Conservation (phyloP, 2,329 filamentous ascomycete species). For the Arthrobotrys musiformis region DNA sequence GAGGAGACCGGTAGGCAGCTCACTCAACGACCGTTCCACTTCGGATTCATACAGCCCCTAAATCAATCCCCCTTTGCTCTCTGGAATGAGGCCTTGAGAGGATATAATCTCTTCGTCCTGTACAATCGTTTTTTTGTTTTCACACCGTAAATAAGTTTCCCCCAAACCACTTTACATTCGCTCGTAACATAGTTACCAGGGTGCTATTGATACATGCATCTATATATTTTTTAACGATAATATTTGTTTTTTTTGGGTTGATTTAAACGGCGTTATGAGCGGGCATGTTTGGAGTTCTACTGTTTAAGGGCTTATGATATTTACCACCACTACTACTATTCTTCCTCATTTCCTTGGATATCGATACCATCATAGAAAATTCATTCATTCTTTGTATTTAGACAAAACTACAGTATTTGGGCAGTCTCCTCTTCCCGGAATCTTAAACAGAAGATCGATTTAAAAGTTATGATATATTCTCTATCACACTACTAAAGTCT, state of each 20-base stretch:
- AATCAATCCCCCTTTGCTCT: background rate
- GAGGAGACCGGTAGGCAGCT: constrained; percentile 33
- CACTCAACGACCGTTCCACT: constrained; percentile 14
- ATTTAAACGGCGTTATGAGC: constrained; percentile 36
- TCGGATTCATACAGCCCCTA: constrained; percentile 6
- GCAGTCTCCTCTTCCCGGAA: background rate
- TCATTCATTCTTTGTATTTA: constrained; percentile 35
- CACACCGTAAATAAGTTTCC: constrained; percentile 26
- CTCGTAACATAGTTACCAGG: constrained; percentile 37
- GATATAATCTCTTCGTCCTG: background rate
- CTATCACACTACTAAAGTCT: no score
- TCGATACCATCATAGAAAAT: constrained; percentile 49
- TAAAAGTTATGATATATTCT: background rate
- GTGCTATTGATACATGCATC: constrained; percentile 3
- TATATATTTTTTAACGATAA: constrained; percentile 18
- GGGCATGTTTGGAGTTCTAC: constrained; percentile 6
- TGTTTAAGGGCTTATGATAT: constrained; percentile 8
- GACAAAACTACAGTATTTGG: constrained; percentile 13
- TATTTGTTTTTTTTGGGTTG: constrained; percentile 1
- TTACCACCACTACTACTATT: background rate
- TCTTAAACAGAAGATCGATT: background rate
- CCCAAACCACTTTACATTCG: constrained; percentile 21
- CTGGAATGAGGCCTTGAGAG: background rate
- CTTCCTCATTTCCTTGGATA: background rate
- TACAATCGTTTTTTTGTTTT: constrained; percentile 13